Percentiles rank a stretch among this genome's conserved stretches.
phyloP scores from a whole-genome alignment of 2,329 filamentous ascomycete genomes.

The Penicillium hesseltinei region DNA sequence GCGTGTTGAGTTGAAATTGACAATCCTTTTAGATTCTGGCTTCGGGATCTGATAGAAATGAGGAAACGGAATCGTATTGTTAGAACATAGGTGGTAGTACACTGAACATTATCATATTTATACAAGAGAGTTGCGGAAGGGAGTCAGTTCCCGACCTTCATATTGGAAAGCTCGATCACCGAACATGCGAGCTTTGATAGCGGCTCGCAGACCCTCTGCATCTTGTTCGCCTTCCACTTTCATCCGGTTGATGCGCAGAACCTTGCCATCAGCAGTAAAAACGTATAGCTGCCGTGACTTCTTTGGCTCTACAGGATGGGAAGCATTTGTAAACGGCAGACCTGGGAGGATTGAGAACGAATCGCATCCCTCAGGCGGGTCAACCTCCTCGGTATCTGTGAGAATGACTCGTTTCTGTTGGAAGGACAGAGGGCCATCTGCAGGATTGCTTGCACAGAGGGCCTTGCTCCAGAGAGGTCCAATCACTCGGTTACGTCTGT shows the following conservation, averaged over 20 bases:
- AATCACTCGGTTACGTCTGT: slow-evolving; percentile 58
- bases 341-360: slow-evolving; percentile 35
- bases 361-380: slow-evolving; percentile 26
- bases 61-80: slow-evolving; percentile 19
- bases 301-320: slow-evolving; percentile 27
- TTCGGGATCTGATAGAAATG: slow-evolving; percentile 25
- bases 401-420: slow-evolving; percentile 39
- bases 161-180: slow-evolving; percentile 30
- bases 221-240: slow-evolving; percentile 42
- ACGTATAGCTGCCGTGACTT: slow-evolving; percentile 35
- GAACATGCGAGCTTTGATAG: slow-evolving; percentile 43
- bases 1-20: slow-evolving; percentile 8
- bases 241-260: slow-evolving; percentile 38
- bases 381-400: slow-evolving; percentile 35
- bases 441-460: slow-evolving; percentile 23
- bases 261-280: slow-evolving; percentile 37
- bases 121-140: slow-evolving; percentile 37
- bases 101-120: slow-evolving; percentile 17
- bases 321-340: slow-evolving; percentile 35
- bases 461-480: slow-evolving; percentile 64
- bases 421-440: slow-evolving; percentile 20
- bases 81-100: slow-evolving; percentile 18
- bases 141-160: slow-evolving; percentile 25
- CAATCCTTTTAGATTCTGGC: slow-evolving; percentile 31
- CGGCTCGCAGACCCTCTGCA: slow-evolving; percentile 36